phyloP scores from a whole-genome alignment of 1,139 yeast species.

The Debaryomyces singareniensis region DNA sequence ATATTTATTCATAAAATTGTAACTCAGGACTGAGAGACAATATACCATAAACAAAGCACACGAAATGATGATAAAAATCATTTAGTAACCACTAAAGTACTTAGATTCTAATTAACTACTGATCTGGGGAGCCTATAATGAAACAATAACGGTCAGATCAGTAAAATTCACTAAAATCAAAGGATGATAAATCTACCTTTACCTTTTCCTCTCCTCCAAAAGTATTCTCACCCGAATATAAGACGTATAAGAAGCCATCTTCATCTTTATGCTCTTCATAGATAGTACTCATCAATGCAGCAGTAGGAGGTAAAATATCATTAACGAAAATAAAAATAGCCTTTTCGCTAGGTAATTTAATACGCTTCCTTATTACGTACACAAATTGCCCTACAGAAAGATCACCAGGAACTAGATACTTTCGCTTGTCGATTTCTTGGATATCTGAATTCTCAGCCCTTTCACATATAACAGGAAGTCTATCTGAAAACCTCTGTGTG shows the following conservation, averaged over 20 bases:
- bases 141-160: too few relatives aligned
- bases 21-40: too few relatives aligned
- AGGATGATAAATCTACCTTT: slow-evolving; percentile 2
- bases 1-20: too few relatives aligned
- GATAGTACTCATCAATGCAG: slow-evolving; percentile 89
- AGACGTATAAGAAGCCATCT: slow-evolving; percentile 92
- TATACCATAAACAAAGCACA: too few relatives aligned
- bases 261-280: slow-evolving; percentile 96
- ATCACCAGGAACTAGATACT: slow-evolving; percentile 93
- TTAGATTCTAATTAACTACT: too few relatives aligned
- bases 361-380: slow-evolving; percentile 92
- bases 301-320: slow-evolving; percentile 96
- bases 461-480: slow-evolving; percentile 96
- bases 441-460: slow-evolving; percentile 96
- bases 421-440: slow-evolving; percentile 93
- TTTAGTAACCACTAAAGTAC: too few relatives aligned
- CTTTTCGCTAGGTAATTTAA: slow-evolving; percentile 93
- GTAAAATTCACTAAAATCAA: slow-evolving; percentile 1
- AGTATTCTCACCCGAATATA: slow-evolving; percentile 84
- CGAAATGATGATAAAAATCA: too few relatives aligned
- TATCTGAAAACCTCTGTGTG: slow-evolving; percentile 79
- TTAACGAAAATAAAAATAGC: slow-evolving; percentile 95
- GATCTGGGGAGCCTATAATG: too few relatives aligned
- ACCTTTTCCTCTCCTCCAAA: slow-evolving; percentile 42
- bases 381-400: slow-evolving; percentile 97